Base-by-base conservation (phyloP, 2,329 filamentous ascomycete species). In the Colletotrichum melonis region DNA sequence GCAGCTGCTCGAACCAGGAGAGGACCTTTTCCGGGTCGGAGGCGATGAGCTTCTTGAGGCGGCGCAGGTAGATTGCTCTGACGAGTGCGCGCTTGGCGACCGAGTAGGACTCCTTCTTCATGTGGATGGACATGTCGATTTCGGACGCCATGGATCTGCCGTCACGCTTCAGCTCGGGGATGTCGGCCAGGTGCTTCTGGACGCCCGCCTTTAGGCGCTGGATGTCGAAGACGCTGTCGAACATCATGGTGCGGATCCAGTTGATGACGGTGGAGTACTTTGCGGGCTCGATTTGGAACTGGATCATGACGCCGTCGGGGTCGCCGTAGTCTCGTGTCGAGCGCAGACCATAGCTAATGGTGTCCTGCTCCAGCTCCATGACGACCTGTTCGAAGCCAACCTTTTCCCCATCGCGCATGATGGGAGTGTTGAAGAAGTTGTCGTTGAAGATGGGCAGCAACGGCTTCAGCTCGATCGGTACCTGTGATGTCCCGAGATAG, bases 371-470 rank as follows among this genome's bases (percentile, higher is more conserved):
- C 4, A 99, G 88, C 79, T 95, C 92, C 80, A 95, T 94, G 57
- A 98, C 95, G 3, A 98, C 94, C 75, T 98, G 91, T 81, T 98
- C 97, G 78, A 98, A 99, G 60, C 93, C 92, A 35, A 99, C 86
- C 28, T 89, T 90, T 80, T 94, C 88, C 56, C 94, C 95, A 77
- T 95, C 88, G 35, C 92, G 91, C 78, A 89, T 88, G 73, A 99
- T 92, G 2, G 96, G 97, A 0, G 95, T 95, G 80, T 95, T 96
- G 87, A 98, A 99, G 86, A 98, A 98, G 79, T 96, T 97, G 79
- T 95, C 94, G 35, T 92, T 92, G 79, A 97, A 98, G 54, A 98
- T 88, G 3, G 92, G 89, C 60, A 98, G 86, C 26, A 99, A 84
- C 4, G 97, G 97, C 80, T 96, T 95, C 72, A 96, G 88, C 75